Evolutionary conservation across 2,329 filamentous ascomycete species (phyloP), one percentile per base, ranked within the genome.

Genomic region (Colletotrichum theobromicola): DNA sequence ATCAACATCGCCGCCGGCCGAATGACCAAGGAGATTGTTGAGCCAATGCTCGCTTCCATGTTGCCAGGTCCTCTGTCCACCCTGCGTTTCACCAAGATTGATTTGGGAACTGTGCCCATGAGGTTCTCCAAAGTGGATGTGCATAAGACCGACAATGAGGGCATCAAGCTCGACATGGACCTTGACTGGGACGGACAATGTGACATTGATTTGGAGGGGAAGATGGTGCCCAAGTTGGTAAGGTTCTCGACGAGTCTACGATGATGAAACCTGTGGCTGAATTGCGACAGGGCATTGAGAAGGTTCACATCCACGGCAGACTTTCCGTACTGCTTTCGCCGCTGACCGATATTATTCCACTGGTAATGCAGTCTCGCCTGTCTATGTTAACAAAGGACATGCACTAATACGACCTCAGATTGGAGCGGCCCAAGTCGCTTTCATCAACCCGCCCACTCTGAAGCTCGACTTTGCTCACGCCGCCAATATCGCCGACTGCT

Each of bases 141-240:
- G 4, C 84, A 85, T 79, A 88, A 86, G 81, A 84, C 84, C 6
- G 81, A 84, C 5, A 82, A 79, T 9, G 82, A 81, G 3, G 86
- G 86, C 16, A 87, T 88, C 78, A 88, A 87, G 79, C 81, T 88
- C 4, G 87, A 88, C 60, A 83, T 88, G 82, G 82, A 88, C 71
- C 78, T 88, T 3, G 79, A 79, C 18, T 88, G 87, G 87, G 84
- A 88, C 35, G 84, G 87, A 13, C 77, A 83, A 28, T 85, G 84
- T 60, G 86, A 88, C 64, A 87, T 88, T 67, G 85, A 88, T 74
- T 78, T 88, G 18, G 84, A 88, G 50, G 86, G 82, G 1, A 83
- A 81, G 37, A 83, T 85, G 82, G 73, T 75, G 12, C 85, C 87
- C 50, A 85, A 86, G 74, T 80, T 87, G 75, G 85, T 86, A 79